These are phyloP conservation scores for Raddia guianensis DNA, from an alignment of 176 grass and related monocot species.

Conservation along the genomic window DNA sequence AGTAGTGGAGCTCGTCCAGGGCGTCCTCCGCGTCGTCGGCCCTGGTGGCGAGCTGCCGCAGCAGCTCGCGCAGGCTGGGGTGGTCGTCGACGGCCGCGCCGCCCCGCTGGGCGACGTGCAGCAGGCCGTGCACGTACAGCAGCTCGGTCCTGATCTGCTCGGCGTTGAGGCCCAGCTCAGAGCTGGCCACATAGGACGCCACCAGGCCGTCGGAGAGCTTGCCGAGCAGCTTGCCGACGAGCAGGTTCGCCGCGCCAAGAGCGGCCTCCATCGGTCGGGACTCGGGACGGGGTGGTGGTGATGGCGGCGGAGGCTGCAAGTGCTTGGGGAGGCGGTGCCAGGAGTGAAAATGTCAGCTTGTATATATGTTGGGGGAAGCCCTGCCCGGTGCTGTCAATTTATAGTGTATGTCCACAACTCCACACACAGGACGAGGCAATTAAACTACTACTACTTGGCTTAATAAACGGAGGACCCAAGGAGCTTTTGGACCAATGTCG, in stretches of 20 bases:
- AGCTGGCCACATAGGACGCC: neutral
- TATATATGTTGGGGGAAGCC: too few species aligned
- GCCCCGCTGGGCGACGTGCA: neutral
- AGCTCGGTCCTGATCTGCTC: neutral
- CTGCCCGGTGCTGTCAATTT: too few species aligned
- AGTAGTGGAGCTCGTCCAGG: constrained; percentile 37
- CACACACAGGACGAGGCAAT: too few species aligned
- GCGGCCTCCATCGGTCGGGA: neutral
- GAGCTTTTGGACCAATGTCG: too few species aligned
- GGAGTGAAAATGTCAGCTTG: too few species aligned
- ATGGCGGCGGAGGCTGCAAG: too few species aligned
- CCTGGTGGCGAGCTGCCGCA: neutral
- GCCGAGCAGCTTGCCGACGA: neutral
- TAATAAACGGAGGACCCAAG: too few species aligned
- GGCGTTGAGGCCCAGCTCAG: neutral
- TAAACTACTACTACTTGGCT: too few species aligned
- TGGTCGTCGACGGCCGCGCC: neutral
- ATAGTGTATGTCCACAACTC: too few species aligned
- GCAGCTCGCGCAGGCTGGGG: neutral
- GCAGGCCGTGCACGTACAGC: neutral
- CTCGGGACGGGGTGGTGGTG: too few species aligned
- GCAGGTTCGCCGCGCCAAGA: neutral
- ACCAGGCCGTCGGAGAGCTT: neutral
- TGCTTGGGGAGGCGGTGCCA: too few species aligned
- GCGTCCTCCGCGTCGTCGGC: constrained; percentile 24